Evolutionary conservation across 73 alveolate genomes (phyloP).

Genomic region (Urostyla sp.): DNA sequence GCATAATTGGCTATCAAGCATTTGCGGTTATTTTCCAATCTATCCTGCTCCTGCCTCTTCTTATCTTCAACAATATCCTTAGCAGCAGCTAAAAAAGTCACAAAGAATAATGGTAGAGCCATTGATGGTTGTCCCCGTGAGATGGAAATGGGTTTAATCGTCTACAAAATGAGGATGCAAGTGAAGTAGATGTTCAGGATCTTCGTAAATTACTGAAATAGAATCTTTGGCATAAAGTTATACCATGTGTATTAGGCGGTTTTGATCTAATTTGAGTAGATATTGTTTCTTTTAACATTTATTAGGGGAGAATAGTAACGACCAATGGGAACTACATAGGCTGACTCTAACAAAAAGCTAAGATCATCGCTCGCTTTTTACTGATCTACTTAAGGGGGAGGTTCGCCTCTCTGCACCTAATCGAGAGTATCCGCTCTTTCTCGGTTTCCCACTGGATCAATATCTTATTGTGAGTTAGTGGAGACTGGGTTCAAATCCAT

Average conservation of each 20-base stretch:
- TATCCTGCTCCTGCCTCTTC: constrained; percentile 82
- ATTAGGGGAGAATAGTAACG: not conserved
- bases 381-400: too few species aligned
- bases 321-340: too few species aligned
- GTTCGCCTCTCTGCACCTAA: too few species aligned
- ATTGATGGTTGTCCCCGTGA: constrained; percentile 92
- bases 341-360: too few species aligned
- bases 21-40: constrained; percentile 79
- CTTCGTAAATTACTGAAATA: constrained; percentile 84
- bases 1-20: constrained; percentile 30
- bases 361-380: too few species aligned
- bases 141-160: constrained; percentile 84
- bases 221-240: constrained; percentile 80
- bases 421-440: too few species aligned
- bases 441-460: too few species aligned
- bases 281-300: too few species aligned
- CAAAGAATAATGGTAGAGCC: constrained; percentile 86
- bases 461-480: too few species aligned
- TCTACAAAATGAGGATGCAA: constrained; percentile 76
- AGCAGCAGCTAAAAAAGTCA: constrained; percentile 84
- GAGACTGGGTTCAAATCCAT: too few species aligned
- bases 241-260: constrained; percentile 74
- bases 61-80: constrained; percentile 95
- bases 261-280: constrained; percentile 62
- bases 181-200: constrained; percentile 86